Evolutionary conservation across 176 grass and related monocot genomes (phyloP), one percentile per base, ranked within the genome.

Genomic region (Pharus latifolius): DNA sequence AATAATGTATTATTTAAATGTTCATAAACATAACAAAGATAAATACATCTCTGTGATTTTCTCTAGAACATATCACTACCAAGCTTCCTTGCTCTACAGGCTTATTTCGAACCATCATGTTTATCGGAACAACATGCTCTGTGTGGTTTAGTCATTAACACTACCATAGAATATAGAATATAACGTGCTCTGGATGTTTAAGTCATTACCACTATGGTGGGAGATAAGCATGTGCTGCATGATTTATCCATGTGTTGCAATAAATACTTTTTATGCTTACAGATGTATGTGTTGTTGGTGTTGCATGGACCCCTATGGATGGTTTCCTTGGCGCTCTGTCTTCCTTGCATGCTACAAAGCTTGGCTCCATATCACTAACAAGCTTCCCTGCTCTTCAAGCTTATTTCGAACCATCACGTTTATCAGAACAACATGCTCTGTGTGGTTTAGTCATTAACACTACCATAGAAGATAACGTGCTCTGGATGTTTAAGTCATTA

Each of bases 231-330:
- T 8, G 18, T 18, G 9, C 25, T 71, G 44, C 19, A 65, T 80
- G 45, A 16, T 72, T 55, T 63, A 28, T 6, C 1, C 2, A 11
- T 54, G 28, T 80, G 24, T 29, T 64, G n/a, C 67, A 6, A 11
- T 34, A 14, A 57, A 70, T 49, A 72, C 12, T 32, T 65, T 62
- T 20, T 28, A 55, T 63, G 13, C 56, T 55, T 40, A 48, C 81
- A 97, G 89, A 97, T 92, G 89, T 97, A 51, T 92, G 89, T 71
- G 31, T 92, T 63, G 86, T 97, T 35, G 89, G 93, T 2, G 81
- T 87, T 53, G 86, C 93, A 47, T 83, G 89, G 42, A 97, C 93
- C 45, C 93, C 93, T 22, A 90, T 97, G 74, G 93, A 89, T 55
- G 75, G 83, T 55, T 97, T 97, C 63, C 86, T 96, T 65, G 93